Percentiles rank a stretch among this genome's conserved stretches.
Evolutionary conservation across 257 asterid species (phyloP).

Genomic region (Gardenia jasminoides): DNA sequence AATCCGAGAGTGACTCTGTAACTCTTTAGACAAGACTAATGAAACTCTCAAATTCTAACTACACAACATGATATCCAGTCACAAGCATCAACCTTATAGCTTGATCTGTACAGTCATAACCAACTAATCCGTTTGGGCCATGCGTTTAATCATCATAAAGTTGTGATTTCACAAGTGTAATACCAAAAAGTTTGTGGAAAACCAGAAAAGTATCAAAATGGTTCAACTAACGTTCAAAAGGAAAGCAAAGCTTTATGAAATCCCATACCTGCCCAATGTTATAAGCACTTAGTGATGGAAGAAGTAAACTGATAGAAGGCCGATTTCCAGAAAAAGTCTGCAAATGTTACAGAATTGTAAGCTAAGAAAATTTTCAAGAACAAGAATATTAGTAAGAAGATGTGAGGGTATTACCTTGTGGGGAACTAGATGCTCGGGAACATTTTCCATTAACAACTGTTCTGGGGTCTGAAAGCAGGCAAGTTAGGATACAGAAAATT

Average conservation of each 20-base stretch:
- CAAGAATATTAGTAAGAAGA: conserved; percentile 15
- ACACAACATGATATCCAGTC: neutral
- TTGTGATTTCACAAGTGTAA: neutral
- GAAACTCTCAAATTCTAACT: neutral
- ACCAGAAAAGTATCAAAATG: neutral
- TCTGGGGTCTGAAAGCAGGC: conserved; percentile 74
- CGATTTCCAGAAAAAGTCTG: conserved; percentile 98
- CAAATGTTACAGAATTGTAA: conserved; percentile 23
- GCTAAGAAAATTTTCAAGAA: conserved; percentile 14
- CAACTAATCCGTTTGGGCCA: neutral
- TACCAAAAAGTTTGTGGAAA: neutral
- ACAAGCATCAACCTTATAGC: neutral
- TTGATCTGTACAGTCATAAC: neutral
- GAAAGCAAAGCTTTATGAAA: conserved; percentile 2
- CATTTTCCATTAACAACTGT: conserved; percentile 78
- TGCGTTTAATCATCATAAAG: neutral
- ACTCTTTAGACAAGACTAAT: neutral
- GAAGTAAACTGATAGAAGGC: conserved; percentile 90
- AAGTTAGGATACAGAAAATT: conserved; percentile 23
- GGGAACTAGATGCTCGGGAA: conserved; percentile 68
- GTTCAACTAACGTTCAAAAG: too few relatives aligned
- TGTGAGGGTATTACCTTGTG: conserved; percentile 66
- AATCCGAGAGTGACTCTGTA: neutral
- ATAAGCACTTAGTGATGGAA: conserved; percentile 89
- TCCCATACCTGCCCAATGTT: conserved; percentile 85